Base-by-base conservation (phyloP, 2,329 filamentous ascomycete genomes). In the Stagonosporopsis tanaceti region DNA sequence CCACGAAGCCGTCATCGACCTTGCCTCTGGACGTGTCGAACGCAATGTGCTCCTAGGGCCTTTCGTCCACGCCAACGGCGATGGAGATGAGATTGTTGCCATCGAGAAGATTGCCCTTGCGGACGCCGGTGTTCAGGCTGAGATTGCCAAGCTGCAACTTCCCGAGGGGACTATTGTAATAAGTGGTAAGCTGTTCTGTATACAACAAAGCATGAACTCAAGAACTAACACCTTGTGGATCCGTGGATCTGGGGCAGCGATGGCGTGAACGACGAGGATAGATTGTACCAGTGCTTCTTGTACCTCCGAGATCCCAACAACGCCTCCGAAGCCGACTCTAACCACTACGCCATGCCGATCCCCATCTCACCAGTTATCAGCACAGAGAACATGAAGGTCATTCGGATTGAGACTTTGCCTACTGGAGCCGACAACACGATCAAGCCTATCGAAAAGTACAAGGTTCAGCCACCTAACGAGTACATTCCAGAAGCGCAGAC, bases 231-330 rank as follows among this genome's bases (percentile, higher is more conserved):
- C 12, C 12, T 34, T n/a, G 2, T 15, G 4, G 32, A 87, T 61
- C 85, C 85, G 0, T 93, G 89, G 90, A 91, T 91, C 35, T 93
- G 92, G 61, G 85, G 80, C 8, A 75, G 79, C 11, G 80, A 82
- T 65, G 81, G 80, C n/a, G 64, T 82, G 38, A 70, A 76, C 50
- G 80, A 83, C 48, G 78, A 81, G 48, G 76, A 80, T 11, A 70
- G 80, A 17, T 67, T 85, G 64, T 88, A 83, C 69, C 87, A 89
- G 69, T 87, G 85, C 73, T 90, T 88, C 75, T 73, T 90, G 51
- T 90, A 90, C 74, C 81, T 89, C 75, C 79, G 86, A 22, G 87
- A 89, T 62, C 86, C 87, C 2, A 76, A 79, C 28, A 87, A 90
- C 67, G 66, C 84, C 0, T 70, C 77, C 6, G 85, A 89, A 65